Conservation (phyloP, 1,284 basidiomycete species). For the Vanrija sp. region DNA sequence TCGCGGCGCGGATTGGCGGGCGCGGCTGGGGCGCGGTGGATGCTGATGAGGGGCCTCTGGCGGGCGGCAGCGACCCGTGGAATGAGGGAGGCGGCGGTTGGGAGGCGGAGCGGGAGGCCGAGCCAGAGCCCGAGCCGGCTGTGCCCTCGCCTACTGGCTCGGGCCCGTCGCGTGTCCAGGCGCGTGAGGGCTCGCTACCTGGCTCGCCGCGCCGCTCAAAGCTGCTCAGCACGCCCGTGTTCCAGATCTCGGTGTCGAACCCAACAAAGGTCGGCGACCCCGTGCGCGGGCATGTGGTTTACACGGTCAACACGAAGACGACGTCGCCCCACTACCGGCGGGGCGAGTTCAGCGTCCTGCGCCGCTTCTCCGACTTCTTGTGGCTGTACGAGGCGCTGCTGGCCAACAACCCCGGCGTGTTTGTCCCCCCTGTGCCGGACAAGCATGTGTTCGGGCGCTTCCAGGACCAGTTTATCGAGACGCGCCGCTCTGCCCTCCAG, state of each 20-base stretch:
- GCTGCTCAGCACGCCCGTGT: conserved; percentile 37
- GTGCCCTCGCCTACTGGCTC: background rate
- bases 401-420: conserved; percentile 90
- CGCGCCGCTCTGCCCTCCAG: conserved; percentile 75
- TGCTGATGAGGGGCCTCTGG: conserved; percentile 21
- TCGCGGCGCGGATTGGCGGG: conserved; percentile 3
- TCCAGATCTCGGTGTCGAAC: conserved; percentile 81
- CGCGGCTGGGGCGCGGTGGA: conserved; percentile 18
- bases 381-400: conserved; percentile 92
- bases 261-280: conserved; percentile 91
- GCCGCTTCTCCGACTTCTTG: conserved; percentile 93
- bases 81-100: conserved; percentile 4
- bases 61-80: conserved; percentile 7
- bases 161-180: background rate
- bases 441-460: conserved; percentile 85
- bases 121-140: background rate
- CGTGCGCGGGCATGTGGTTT: conserved; percentile 86
- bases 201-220: conserved; percentile 18
- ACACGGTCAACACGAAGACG: conserved; percentile 88
- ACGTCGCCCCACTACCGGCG: conserved; percentile 76
- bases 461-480: conserved; percentile 80
- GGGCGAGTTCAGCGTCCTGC: conserved; percentile 79
- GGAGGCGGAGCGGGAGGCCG: background rate
- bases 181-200: conserved; percentile 3
- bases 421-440: conserved; percentile 93